phyloP scores from a whole-genome alignment of 345 rosid genomes.

The Eucalyptus grandis region DNA sequence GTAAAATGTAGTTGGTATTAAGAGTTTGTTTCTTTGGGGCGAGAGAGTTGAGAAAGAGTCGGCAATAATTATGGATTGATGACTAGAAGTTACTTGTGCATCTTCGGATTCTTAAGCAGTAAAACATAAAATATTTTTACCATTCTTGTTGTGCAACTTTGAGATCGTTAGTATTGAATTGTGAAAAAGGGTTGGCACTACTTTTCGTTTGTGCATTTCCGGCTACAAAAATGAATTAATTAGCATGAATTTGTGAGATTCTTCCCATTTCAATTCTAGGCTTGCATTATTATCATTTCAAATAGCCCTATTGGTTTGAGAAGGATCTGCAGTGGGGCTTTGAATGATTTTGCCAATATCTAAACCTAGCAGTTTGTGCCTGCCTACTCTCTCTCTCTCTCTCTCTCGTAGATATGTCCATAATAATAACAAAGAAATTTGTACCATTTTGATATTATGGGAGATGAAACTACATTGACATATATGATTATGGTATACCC shows the following conservation, averaged over 20 bases:
- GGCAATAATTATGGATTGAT: neutral
- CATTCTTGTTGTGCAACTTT: neutral
- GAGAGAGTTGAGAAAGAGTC: neutral
- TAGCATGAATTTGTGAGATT: neutral
- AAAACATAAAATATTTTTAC: neutral
- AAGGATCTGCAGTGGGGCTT: neutral
- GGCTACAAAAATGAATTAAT: neutral
- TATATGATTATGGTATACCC: neutral
- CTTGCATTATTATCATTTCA: neutral
- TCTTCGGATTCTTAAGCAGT: neutral
- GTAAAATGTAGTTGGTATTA: too few relatives aligned
- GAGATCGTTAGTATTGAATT: neutral
- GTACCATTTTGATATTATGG: neutral
- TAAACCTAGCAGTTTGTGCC: neutral
- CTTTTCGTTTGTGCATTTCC: neutral
- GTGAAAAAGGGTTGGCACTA: neutral
- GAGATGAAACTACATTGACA: neutral
- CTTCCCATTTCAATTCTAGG: neutral
- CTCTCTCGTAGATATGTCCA: neutral
- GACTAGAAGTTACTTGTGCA: neutral
- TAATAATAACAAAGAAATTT: neutral
- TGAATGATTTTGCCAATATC: neutral
- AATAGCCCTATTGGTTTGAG: neutral
- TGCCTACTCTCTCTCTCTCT: neutral
- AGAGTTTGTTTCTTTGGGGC: too few relatives aligned